Percentiles rank a stretch among this genome's conserved stretches.
Conservation (phyloP, 805 yeast genomes). For the Candida yuanshanica region DNA sequence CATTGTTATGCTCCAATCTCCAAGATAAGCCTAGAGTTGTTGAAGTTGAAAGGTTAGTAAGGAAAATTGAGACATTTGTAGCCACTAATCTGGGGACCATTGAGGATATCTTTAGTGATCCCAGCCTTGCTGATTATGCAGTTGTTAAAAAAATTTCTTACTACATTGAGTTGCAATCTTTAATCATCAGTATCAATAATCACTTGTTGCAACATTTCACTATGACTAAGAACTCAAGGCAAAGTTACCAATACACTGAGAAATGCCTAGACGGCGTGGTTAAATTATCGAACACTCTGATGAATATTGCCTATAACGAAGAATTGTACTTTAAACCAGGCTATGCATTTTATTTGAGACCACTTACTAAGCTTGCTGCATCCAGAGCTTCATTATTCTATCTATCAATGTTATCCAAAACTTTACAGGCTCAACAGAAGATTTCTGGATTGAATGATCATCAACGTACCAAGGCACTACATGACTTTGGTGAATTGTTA, state of each 20-base stretch:
- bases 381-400: constrained; percentile 11
- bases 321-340: constrained; percentile 36
- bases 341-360: constrained; percentile 37
- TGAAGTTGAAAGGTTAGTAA: constrained; percentile 27
- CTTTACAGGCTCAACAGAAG: constrained; percentile 16
- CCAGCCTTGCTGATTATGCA: constrained; percentile 9
- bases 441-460: not conserved
- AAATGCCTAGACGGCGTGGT: constrained; percentile 24
- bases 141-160: constrained; percentile 21
- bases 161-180: constrained; percentile 23
- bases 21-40: constrained; percentile 28
- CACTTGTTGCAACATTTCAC: constrained; percentile 39
- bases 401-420: constrained; percentile 7
- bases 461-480: constrained; percentile 7
- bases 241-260: constrained; percentile 31
- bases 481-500: constrained; percentile 9
- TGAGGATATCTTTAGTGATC: constrained; percentile 12
- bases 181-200: constrained; percentile 29
- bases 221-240: constrained; percentile 19
- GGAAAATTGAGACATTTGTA: constrained; percentile 31
- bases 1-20: constrained; percentile 28
- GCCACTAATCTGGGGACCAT: constrained; percentile 23
- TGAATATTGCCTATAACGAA: constrained; percentile 29
- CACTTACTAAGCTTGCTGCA: constrained; percentile 20
- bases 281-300: constrained; percentile 29